Base-by-base conservation (phyloP, 768 basidiomycete genomes). In the Mycena floridula region DNA sequence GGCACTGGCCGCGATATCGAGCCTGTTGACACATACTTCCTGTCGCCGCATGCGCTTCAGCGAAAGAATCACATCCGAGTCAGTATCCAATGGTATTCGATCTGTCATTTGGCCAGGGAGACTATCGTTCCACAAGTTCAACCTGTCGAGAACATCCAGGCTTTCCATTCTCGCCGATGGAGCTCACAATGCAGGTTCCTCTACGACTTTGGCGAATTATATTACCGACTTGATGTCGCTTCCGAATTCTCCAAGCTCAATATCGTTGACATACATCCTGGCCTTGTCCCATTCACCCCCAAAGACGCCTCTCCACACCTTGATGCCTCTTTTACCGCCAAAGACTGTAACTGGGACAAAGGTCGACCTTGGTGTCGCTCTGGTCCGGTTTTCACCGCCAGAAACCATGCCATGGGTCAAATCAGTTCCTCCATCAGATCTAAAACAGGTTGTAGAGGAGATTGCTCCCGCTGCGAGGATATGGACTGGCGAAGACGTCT, bases 321-420 rank as follows among this genome's bases (percentile, higher is more conserved):
- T 95, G 15, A 59, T 66, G 2, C 86, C 86, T 1, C 68, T 97
- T 9, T 60, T 95, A 7, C 62, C 72, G 2, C 59, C 66, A 2
- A 62, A 57, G 21, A 26, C 50, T 25, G n/a, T n/a, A n/a, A 50
- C 49, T 13, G 43, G 55, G 16, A 48, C 68, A 24, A 50, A 54
- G 4, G 47, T 73, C n/a, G 63, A 64, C 20, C 54, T 70, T 13
- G 64, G 59, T 20, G 68, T 85, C 16, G 83, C 82, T 3, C 65
- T 80, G 1, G 56, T 85, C 18, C 60, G 61, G 13, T 95, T 94
- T 59, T 73, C 81, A 2, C 79, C 77, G 4, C 88, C 92, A 0
- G 87, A 83, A 3, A 89, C 84, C 2, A 98, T 99, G 96, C 90
- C 94, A 0, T 99, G 96, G 96, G 82, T 98, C 21, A 74, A 68